These are phyloP conservation scores for Boechera divaricarpa DNA, from an alignment of 345 rosid genomes.

Conservation along the genomic window DNA sequence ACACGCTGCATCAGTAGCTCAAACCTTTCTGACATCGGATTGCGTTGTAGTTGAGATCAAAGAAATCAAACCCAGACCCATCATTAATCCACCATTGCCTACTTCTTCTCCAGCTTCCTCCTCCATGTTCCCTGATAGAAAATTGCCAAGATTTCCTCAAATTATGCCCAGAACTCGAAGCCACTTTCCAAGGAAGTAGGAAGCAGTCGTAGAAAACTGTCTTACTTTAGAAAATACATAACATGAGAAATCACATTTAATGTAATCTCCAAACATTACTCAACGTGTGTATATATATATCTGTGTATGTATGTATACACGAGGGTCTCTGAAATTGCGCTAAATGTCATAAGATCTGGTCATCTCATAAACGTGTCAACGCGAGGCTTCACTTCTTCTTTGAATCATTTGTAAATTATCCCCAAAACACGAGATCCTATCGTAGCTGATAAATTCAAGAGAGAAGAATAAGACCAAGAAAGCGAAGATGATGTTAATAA, in stretches of 20 bases:
- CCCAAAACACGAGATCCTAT: background rate
- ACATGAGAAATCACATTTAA: constrained; percentile 11
- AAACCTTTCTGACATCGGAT: constrained; percentile 74
- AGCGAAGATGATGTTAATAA: constrained; percentile 19
- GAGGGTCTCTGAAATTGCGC: constrained; percentile 32
- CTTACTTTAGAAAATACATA: constrained; percentile 20
- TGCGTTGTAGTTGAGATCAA: constrained; percentile 81
- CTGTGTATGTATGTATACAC: constrained; percentile 6
- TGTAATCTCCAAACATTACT: constrained; percentile 24
- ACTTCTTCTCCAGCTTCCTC: constrained; percentile 46
- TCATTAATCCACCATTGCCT: constrained; percentile 55
- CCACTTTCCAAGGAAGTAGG: constrained; percentile 40
- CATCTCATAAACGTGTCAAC: constrained; percentile 36
- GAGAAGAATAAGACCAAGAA: constrained; percentile 32
- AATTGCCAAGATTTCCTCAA: constrained; percentile 37
- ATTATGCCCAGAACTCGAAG: constrained; percentile 42
- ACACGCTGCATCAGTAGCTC: constrained; percentile 91
- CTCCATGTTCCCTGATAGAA: constrained; percentile 38
- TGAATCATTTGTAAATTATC: constrained; percentile 3
- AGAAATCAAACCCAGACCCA: constrained; percentile 54
- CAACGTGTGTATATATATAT: constrained; percentile 11
- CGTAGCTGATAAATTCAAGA: background rate
- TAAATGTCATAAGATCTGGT: constrained; percentile 33
- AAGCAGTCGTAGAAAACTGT: background rate
- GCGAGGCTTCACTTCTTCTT: constrained; percentile 25